Conservation (phyloP, 768 basidiomycete genomes). For the Amanita molliuscula region DNA sequence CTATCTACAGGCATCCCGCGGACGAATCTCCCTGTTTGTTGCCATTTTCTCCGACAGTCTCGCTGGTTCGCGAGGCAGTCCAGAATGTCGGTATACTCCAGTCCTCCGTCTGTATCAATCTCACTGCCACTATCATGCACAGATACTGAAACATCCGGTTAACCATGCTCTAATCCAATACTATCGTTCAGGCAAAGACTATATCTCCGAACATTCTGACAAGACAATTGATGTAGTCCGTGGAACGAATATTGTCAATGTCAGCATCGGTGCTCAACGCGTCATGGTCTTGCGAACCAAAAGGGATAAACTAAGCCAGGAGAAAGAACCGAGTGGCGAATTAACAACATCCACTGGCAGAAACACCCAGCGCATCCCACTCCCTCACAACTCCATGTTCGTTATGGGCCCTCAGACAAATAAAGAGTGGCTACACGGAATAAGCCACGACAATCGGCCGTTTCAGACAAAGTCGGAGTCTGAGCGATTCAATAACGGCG, state of each 20-base stretch:
- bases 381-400: constrained; percentile 79
- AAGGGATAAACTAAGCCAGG: constrained; percentile 27
- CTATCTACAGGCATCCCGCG: constrained; percentile 75
- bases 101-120: neutral
- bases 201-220: constrained; percentile 81
- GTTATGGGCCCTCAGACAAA: constrained; percentile 71
- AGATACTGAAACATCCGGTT: constrained; percentile 46
- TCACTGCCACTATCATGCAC: neutral
- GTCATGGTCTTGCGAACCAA: constrained; percentile 68
- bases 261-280: constrained; percentile 71
- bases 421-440: constrained; percentile 63
- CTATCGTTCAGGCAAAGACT: constrained; percentile 71
- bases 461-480: constrained; percentile 36
- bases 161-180: constrained; percentile 81
- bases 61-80: constrained; percentile 51
- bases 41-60: constrained; percentile 61
- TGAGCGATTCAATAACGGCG: constrained; percentile 48
- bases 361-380: constrained; percentile 49
- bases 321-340: constrained; percentile 6
- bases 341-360: constrained; percentile 13
- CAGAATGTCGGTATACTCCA: constrained; percentile 30
- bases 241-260: constrained; percentile 69
- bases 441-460: constrained; percentile 67
- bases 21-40: constrained; percentile 64
- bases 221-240: constrained; percentile 77